phyloP scores from a whole-genome alignment of 345 rosid species.

The Hypericum androsaemum region DNA sequence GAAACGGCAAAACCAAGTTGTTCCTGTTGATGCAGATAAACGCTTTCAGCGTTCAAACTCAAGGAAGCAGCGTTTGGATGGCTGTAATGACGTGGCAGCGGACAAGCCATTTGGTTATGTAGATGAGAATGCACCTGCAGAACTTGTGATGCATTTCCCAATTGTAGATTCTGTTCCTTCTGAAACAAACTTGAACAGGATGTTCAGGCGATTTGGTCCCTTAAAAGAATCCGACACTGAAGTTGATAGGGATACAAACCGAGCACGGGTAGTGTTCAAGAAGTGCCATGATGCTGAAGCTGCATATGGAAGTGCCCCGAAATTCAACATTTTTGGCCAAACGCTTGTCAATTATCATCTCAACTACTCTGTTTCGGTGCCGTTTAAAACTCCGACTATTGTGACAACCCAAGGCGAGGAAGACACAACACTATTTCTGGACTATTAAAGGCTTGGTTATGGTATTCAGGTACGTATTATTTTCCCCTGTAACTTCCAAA shows the following conservation, averaged over 20 bases:
- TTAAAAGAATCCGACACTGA: neutral
- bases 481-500: neutral
- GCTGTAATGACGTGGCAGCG: no score
- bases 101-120: no score
- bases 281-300: neutral
- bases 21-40: no score
- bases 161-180: constrained; percentile 2
- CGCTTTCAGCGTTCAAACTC: no score
- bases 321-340: constrained; percentile 68
- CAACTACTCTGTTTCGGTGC: constrained; percentile 42
- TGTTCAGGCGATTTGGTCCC: neutral
- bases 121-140: neutral
- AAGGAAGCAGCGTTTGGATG: no score
- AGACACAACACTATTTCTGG: constrained; percentile 19
- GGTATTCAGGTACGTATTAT: constrained; percentile 31
- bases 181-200: neutral
- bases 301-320: constrained; percentile 27
- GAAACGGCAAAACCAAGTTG: neutral
- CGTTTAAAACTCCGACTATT: constrained; percentile 35
- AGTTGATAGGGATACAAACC: constrained; percentile 4
- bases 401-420: constrained; percentile 13
- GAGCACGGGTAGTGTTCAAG: neutral
- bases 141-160: neutral
- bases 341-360: constrained; percentile 66
- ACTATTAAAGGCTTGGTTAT: constrained; percentile 16